Conservation (phyloP, 768 basidiomycete genomes). For the Podaxis mareebaensis region DNA sequence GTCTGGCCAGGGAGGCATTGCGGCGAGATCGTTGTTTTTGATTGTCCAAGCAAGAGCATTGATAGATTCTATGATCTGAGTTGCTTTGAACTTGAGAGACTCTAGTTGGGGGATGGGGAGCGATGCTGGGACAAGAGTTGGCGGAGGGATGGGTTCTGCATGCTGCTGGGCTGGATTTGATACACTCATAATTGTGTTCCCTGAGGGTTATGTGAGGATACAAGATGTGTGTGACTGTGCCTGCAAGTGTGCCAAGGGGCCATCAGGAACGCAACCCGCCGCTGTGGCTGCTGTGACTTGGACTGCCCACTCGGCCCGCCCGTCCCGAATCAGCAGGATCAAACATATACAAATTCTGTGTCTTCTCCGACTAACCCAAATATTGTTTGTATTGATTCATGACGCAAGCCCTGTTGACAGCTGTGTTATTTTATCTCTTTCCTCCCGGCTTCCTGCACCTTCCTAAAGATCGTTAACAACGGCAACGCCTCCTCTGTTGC, state of each 20-base stretch:
- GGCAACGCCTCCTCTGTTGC: not conserved
- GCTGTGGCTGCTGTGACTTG: not conserved
- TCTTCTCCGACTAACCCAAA: not conserved
- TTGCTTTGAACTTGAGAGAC: slow-evolving; percentile 73
- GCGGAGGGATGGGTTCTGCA: not conserved
- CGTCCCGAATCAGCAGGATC: not conserved
- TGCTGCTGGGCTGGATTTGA: not conserved
- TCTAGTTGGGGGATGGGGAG: slow-evolving; percentile 73
- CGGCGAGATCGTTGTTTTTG: slow-evolving; percentile 54
- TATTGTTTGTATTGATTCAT: not conserved
- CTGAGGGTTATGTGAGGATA: not conserved
- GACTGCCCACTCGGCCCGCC: not conserved
- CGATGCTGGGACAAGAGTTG: slow-evolving; percentile 21
- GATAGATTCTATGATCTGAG: slow-evolving; percentile 80
- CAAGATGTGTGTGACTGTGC: not conserved
- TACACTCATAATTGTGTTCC: slow-evolving; percentile 2
- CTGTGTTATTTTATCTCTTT: not conserved
- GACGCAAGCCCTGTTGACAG: not conserved
- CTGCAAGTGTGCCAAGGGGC: not conserved
- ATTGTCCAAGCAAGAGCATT: slow-evolving; percentile 62
- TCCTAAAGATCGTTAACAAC: not conserved
- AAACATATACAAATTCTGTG: not conserved
- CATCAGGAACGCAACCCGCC: too few species aligned
- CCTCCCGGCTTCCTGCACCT: not conserved
- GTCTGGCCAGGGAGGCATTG: slow-evolving; percentile 84